A percentile compares a stretch with the other conserved stretches of the same genome.
Evolutionary conservation across 2,329 filamentous ascomycete species (phyloP).

Genomic region (Dactylella cylindrospora): DNA sequence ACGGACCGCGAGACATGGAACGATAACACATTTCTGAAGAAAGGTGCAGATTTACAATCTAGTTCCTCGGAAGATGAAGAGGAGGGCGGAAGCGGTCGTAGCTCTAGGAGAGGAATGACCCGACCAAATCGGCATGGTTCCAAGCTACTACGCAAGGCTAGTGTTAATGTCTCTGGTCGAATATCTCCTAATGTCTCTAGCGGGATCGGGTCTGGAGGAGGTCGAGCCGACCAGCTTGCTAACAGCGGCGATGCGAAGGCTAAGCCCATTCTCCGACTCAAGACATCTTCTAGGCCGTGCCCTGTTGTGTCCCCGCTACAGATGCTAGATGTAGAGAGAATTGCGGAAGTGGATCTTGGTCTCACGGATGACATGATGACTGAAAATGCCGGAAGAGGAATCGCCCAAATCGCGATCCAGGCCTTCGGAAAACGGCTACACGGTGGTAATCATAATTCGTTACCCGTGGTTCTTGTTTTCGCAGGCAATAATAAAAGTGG

Average conservation of each 20-base stretch:
- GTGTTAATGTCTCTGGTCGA: conserved; percentile 38
- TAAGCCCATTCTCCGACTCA: conserved; percentile 29
- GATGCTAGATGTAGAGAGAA: conserved; percentile 89
- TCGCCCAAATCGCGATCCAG: conserved; percentile 77
- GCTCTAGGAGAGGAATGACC: conserved; percentile 53
- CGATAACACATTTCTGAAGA: conserved; percentile 54
- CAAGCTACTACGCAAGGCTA: conserved; percentile 45
- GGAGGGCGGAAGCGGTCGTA: conserved; percentile 56
- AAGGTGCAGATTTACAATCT: conserved; percentile 18
- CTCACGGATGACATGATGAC: conserved; percentile 86
- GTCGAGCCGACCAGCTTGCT: conserved; percentile 45
- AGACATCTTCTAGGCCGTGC: conserved; percentile 57
- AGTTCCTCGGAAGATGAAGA: conserved; percentile 64
- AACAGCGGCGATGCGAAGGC: conserved; percentile 47
- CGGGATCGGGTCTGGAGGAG: conserved; percentile 24
- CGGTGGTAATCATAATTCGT: conserved; percentile 54
- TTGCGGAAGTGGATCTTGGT: conserved; percentile 82
- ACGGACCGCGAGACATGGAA: conserved; percentile 60
- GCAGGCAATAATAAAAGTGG: conserved; percentile 94
- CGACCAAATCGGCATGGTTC: conserved; percentile 44
- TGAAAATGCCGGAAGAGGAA: conserved; percentile 84
- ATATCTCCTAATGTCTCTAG: conserved; percentile 40
- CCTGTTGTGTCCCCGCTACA: conserved; percentile 70
- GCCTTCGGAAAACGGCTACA: conserved; percentile 62
- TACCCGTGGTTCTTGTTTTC: conserved; percentile 70